These are phyloP conservation scores for Sporothrix pallida DNA, from an alignment of 2,329 filamentous ascomycete genomes.

Conservation along the genomic window DNA sequence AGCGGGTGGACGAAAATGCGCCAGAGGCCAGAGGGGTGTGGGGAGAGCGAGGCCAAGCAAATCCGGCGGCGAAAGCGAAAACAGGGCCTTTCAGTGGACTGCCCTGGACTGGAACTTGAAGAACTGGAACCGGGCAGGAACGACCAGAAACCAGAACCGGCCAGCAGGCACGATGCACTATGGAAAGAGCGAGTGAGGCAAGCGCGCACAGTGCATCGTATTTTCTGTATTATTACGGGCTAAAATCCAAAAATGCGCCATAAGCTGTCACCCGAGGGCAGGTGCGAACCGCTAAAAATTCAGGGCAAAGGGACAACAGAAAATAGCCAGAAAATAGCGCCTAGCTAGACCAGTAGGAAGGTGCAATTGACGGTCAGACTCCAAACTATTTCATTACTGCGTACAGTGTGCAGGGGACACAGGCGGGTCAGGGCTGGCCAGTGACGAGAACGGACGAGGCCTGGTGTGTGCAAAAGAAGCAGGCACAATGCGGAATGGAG, in stretches of 20 bases:
- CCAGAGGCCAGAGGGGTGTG: constrained; percentile 9
- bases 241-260: neutral
- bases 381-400: too few species aligned
- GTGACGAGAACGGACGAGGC: neutral
- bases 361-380: neutral
- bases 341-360: constrained; percentile 2
- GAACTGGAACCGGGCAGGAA: constrained; percentile 20
- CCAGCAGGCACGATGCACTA: neutral
- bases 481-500: neutral
- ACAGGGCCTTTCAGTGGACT: constrained; percentile 19
- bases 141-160: constrained; percentile 29
- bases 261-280: constrained; percentile 14
- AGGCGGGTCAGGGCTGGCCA: constrained; percentile 6
- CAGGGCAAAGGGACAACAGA: neutral
- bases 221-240: neutral
- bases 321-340: neutral
- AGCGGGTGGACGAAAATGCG: constrained; percentile 14
- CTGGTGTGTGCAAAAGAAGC: neutral
- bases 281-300: neutral
- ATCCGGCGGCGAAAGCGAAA: neutral
- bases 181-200: neutral
- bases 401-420: neutral
- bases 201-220: neutral
- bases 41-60: constrained; percentile 15
- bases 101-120: constrained; percentile 1